A percentile compares a stretch with the other conserved stretches of the same genome.
Conservation (phyloP, 164 flowering plant genomes). For the Buxus sempervirens region DNA sequence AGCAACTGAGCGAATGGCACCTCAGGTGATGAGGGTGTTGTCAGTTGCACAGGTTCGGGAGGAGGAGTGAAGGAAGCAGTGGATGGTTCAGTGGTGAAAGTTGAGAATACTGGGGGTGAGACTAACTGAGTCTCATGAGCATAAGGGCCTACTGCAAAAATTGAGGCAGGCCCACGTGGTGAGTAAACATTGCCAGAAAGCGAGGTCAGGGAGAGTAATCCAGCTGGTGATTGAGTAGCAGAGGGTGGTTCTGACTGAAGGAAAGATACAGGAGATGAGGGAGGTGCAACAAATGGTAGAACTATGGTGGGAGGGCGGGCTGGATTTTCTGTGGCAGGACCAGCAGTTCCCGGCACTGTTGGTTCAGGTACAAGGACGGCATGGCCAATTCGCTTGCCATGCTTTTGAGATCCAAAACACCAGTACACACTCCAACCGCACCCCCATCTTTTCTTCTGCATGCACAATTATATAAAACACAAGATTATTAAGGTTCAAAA, state of each 20-base stretch:
- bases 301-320: slow-evolving; percentile 38
- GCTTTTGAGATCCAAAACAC: slow-evolving; percentile 75
- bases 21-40: slow-evolving; percentile 98
- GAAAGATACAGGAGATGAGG: slow-evolving; percentile 96
- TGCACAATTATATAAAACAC: background rate
- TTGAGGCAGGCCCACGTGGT: slow-evolving; percentile 73
- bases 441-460: slow-evolving; percentile 90
- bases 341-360: slow-evolving; percentile 26
- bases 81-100: slow-evolving; percentile 92
- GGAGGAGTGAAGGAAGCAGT: slow-evolving; percentile 97
- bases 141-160: slow-evolving; percentile 94
- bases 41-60: slow-evolving; percentile 82
- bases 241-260: slow-evolving; percentile 90
- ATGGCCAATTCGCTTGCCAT: slow-evolving; percentile 64
- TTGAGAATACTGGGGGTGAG: slow-evolving; percentile 93
- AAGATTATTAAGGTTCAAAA: too few species aligned
- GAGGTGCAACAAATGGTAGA: slow-evolving; percentile 91
- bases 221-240: slow-evolving; percentile 72
- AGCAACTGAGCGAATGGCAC: slow-evolving; percentile 90
- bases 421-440: slow-evolving; percentile 71
- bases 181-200: slow-evolving; percentile 64
- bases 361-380: slow-evolving; percentile 71
- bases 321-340: slow-evolving; percentile 33
- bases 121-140: slow-evolving; percentile 95
- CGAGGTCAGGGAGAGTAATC: slow-evolving; percentile 45